A percentile compares a stretch with the other conserved stretches of the same genome.
Evolutionary conservation across 2,329 filamentous ascomycete genomes (phyloP).

Genomic region (Sporothrix variecibatus): DNA sequence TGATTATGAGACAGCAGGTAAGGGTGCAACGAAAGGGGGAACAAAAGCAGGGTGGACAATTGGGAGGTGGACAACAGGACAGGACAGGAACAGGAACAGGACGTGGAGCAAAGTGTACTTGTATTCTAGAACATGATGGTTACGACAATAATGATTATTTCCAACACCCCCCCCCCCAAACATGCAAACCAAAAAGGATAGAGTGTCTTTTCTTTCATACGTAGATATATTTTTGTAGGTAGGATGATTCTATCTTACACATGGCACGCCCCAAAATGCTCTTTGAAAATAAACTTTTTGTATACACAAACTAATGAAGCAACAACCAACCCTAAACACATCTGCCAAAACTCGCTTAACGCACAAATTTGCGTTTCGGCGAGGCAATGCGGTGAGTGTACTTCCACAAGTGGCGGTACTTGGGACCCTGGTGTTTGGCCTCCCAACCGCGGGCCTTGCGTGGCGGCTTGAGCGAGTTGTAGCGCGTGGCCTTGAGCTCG

Average conservation of each 20-base stretch:
- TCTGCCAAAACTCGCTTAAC: constrained; percentile 22
- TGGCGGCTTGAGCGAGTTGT: constrained; percentile 66
- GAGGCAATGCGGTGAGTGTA: constrained; percentile 59
- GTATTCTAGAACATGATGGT: constrained; percentile 7
- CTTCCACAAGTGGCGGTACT: constrained; percentile 67
- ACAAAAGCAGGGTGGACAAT: neutral
- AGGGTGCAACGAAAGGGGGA: neutral
- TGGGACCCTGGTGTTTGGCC: constrained; percentile 64
- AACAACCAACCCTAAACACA: neutral
- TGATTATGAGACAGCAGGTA: neutral
- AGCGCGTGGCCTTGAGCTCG: constrained; percentile 79
- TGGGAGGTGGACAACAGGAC: neutral
- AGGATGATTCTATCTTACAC: constrained; percentile 25
- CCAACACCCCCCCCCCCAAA: neutral
- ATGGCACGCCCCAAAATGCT: constrained; percentile 1
- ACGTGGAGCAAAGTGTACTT: neutral
- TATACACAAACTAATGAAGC: neutral
- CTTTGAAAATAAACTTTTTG: neutral
- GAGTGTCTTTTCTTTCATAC: neutral
- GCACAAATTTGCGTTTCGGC: constrained; percentile 34
- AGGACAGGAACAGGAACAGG: neutral
- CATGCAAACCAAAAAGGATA: neutral
- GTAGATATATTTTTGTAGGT: constrained; percentile 17
- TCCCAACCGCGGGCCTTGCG: constrained; percentile 66
- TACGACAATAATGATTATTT: constrained; percentile 18